A percentile compares a stretch with the other conserved stretches of the same genome.
Conservation (phyloP, 345 rosid genomes). For the Citrus maxima region DNA sequence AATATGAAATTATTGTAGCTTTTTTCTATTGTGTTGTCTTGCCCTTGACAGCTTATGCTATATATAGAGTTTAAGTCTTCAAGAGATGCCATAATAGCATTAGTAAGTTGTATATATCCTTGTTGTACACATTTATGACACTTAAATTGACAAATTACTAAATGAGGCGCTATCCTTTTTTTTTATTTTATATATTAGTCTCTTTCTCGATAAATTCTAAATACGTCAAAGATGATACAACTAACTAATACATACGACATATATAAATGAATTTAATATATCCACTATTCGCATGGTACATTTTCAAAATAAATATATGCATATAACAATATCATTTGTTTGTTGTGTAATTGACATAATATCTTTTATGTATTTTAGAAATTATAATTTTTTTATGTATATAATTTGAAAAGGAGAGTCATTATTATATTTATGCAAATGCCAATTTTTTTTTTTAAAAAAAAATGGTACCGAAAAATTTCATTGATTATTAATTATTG, state of each 20-base stretch:
- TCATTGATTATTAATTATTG: no score
- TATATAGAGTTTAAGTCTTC: not conserved
- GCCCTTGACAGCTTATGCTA: not conserved
- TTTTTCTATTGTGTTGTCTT: not conserved
- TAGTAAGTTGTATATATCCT: not conserved
- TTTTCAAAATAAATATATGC: no score
- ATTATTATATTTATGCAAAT: no score
- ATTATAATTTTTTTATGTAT: no score
- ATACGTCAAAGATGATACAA: no score
- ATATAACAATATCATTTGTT: no score
- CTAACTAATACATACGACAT: accelerated
- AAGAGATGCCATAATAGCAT: not conserved
- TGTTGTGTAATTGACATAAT: no score
- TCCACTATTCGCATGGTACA: accelerated
- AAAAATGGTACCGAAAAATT: no score
- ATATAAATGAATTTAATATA: no score
- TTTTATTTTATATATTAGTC: not conserved
- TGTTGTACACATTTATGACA: not conserved
- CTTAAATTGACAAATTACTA: not conserved
- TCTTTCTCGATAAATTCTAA: not conserved
- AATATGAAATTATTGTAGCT: not conserved
- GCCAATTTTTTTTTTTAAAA: no score
- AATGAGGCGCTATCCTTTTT: not conserved
- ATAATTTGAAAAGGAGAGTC: no score
- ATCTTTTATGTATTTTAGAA: no score